Base-by-base conservation (phyloP, 2,329 filamentous ascomycete species). In the Colletotrichum tanaceti region DNA sequence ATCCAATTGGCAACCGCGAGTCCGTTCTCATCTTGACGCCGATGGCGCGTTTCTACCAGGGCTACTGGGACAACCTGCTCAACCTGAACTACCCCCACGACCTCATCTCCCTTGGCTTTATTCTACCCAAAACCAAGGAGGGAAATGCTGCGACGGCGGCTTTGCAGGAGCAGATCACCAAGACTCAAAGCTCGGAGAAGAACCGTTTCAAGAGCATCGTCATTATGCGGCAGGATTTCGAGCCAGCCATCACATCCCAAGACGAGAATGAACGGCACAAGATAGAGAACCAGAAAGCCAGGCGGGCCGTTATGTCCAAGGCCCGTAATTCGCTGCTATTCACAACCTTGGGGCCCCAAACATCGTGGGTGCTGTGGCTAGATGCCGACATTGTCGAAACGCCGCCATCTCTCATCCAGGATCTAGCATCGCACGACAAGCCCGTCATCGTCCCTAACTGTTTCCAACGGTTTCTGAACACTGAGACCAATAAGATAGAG, bases 301-400 rank as follows among this genome's bases (percentile, higher is more conserved):
- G 96, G 14, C 89, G 96, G 43, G 91, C 93, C 49, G 91, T 93
- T 70, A 98, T 99, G 96, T 91, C 93, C 75, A 92, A 93, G 76
- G 95, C 96, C 44, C 90, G 96, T 72, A 99, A 99, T 78, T 97
- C 93, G 62, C 86, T 99, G 10, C 87, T 99, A 35, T 99, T 98
- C 82, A 98, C 96, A 10, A 98, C 95, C 0, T 84, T 99, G 11
- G 94, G 95, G 1, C 94, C 94, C 0, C 87, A 89, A 14, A 98
- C 94, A 0, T 96, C 93, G 0, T 99, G 96, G 96, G 94, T 99
- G 41, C 85, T 99, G 28, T 99, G 96, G 96, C 86, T 99, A 38
- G 96, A 99, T 77, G 87, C 90, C 44, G 96, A 99, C 78, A 91
- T 99, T 71, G 78, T 99, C 73, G 96, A 99, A 82, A 93, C 93